These are phyloP conservation scores for Stephania cephalantha DNA, from an alignment of 164 flowering plant species.

Conservation along the genomic window DNA sequence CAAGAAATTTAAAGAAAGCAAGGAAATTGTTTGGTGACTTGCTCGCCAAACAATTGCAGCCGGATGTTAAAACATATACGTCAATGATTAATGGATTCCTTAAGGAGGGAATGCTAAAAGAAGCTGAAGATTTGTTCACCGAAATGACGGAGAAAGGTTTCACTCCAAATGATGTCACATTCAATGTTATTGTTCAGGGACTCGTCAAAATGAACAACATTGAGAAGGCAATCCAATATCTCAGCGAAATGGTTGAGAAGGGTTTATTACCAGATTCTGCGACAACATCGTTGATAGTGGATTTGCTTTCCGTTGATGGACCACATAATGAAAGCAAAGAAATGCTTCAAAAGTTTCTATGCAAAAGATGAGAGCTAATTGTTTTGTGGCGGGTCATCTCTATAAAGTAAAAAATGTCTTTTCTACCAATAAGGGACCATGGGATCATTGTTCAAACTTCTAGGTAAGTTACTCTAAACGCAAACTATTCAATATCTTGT, in stretches of 20 bases:
- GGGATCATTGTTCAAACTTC: no score
- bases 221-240: not conserved
- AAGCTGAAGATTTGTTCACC: constrained; percentile 16
- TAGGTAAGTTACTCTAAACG: no score
- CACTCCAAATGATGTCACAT: constrained; percentile 18
- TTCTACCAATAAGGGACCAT: no score
- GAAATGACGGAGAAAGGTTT: constrained; percentile 22
- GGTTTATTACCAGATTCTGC: constrained; percentile 10
- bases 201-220: constrained; percentile 8
- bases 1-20: constrained; percentile 14
- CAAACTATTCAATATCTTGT: no score
- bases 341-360: not conserved
- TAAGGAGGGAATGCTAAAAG: constrained; percentile 8
- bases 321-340: not conserved
- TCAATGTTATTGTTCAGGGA: constrained; percentile 11
- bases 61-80: constrained; percentile 12
- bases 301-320: constrained; percentile 6
- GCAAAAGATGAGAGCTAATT: not conserved
- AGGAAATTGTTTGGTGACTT: constrained; percentile 10
- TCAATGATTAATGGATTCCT: constrained; percentile 20
- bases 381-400: no score
- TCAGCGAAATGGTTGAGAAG: constrained; percentile 14
- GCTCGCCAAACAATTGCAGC: constrained; percentile 11
- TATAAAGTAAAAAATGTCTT: no score
- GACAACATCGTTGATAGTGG: not conserved